Conservation (phyloP, 352 stramenopile species). For the Paralagenidium karlingii region DNA sequence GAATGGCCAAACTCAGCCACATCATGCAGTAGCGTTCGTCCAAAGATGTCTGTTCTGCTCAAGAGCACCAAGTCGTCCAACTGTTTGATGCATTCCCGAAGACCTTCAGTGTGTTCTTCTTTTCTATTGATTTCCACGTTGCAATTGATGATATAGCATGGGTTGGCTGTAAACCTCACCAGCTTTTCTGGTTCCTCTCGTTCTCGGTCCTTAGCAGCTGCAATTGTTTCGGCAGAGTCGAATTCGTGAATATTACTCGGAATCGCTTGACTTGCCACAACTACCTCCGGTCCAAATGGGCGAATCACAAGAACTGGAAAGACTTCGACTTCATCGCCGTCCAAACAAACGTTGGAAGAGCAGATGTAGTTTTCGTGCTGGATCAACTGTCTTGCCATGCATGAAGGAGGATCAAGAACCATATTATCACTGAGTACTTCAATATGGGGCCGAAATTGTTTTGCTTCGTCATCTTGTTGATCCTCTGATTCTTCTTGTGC, state of each 20-base stretch:
- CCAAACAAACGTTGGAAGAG: constrained; percentile 30
- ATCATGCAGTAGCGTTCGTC: constrained; percentile 51
- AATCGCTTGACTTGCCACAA: no score
- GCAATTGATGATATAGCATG: no score
- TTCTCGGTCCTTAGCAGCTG: no score
- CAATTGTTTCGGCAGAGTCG: no score
- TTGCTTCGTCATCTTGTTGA: constrained; percentile 1
- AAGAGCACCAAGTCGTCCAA: no score
- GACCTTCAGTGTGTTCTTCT: no score
- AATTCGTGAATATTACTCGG: no score
- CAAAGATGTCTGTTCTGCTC: constrained; percentile 30
- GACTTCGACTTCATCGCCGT: constrained; percentile 47
- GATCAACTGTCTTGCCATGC: constrained; percentile 6
- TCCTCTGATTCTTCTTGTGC: no score
- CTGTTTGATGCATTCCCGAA: no score
- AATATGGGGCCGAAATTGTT: constrained; percentile 12
- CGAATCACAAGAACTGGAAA: constrained; percentile 48
- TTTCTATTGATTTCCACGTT: no score
- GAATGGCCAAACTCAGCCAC: constrained; percentile 34
- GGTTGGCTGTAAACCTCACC: no score
- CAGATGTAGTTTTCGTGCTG: constrained; percentile 21
- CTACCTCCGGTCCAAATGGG: constrained; percentile 16
- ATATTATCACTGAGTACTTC: constrained; percentile 24
- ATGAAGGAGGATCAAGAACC: constrained; percentile 16
- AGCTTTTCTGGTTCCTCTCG: no score